Percentiles rank a stretch among this genome's conserved stretches.
These are phyloP conservation scores for Haplosporangium sp. DNA, from an alignment of 371 early-diverging fungal species.

Conservation along the genomic window DNA sequence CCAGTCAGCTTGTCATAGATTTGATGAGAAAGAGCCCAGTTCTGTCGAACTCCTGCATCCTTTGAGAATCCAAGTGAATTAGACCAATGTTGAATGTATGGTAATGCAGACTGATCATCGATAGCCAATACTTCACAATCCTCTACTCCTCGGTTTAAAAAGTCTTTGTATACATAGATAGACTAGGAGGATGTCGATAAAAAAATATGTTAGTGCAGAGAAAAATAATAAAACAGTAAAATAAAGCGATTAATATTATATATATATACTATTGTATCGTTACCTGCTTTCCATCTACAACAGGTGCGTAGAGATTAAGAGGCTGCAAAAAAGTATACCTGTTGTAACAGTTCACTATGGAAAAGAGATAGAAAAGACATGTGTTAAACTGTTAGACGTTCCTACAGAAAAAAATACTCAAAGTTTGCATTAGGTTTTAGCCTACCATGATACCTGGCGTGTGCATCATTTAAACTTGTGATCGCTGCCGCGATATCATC, in stretches of 20 bases:
- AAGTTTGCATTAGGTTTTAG: not conserved
- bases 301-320: slow-evolving; percentile 21
- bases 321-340: slow-evolving; percentile 11
- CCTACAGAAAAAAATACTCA: too few species aligned
- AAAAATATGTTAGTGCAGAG: not conserved
- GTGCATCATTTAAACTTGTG: slow-evolving; percentile 19
- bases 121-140: slow-evolving; percentile 33
- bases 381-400: too few species aligned
- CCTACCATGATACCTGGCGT: slow-evolving; percentile 21
- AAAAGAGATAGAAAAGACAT: too few species aligned
- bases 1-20: not conserved
- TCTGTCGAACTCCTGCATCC: slow-evolving; percentile 27
- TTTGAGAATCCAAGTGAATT: slow-evolving; percentile 24
- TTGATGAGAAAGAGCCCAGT: slow-evolving; percentile 16
- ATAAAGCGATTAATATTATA: too few species aligned
- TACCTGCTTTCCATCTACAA: slow-evolving; percentile 39
- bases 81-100: slow-evolving; percentile 18
- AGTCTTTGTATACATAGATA: not conserved
- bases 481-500: not conserved
- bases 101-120: slow-evolving; percentile 13
- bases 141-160: not conserved
- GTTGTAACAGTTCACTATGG: slow-evolving; percentile 22
- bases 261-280: not conserved
- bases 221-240: not conserved
- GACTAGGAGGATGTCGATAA: not conserved